A percentile compares a stretch with the other conserved stretches of the same genome.
These are phyloP conservation scores for Colletotrichum chrysophilum DNA, from an alignment of 2,329 filamentous ascomycete species.

Conservation along the genomic window DNA sequence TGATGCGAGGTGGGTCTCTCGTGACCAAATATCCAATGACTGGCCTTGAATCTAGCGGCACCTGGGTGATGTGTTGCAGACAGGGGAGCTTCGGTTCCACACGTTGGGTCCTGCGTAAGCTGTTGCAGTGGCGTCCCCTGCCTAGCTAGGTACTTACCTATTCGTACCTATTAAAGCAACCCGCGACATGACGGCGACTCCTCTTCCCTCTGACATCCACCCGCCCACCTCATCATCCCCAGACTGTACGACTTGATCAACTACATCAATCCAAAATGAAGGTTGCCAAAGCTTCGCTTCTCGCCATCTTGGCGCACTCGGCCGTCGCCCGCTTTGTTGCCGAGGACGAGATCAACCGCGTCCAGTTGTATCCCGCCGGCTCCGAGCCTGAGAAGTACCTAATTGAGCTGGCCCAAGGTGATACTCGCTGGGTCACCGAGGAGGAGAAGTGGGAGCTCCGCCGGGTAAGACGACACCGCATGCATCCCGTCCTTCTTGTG, in stretches of 20 bases:
- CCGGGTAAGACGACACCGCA: slow-evolving; percentile 60
- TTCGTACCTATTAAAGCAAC: neutral
- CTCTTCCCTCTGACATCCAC: neutral
- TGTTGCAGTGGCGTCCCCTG: neutral
- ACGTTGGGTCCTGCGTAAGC: neutral
- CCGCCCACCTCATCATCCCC: neutral
- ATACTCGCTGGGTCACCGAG: slow-evolving; percentile 88
- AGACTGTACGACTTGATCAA: neutral
- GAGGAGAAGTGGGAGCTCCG: slow-evolving; percentile 94
- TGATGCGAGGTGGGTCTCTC: neutral
- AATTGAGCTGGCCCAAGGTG: slow-evolving; percentile 83
- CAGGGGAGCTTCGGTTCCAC: neutral
- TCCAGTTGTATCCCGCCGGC: slow-evolving; percentile 52
- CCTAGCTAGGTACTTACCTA: neutral
- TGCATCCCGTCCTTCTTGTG: neutral
- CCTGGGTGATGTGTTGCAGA: neutral
- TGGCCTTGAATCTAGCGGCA: neutral
- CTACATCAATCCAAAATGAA: slow-evolving; percentile 48
- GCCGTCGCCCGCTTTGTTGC: slow-evolving; percentile 63
- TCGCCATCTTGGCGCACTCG: slow-evolving; percentile 60
- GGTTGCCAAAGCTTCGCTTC: slow-evolving; percentile 54
- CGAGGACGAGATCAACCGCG: slow-evolving; percentile 52
- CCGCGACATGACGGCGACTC: neutral
- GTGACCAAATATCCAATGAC: neutral
- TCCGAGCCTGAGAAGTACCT: slow-evolving; percentile 64